Conservation (phyloP, 306 rosid genomes). For the Lotus japonicus region DNA sequence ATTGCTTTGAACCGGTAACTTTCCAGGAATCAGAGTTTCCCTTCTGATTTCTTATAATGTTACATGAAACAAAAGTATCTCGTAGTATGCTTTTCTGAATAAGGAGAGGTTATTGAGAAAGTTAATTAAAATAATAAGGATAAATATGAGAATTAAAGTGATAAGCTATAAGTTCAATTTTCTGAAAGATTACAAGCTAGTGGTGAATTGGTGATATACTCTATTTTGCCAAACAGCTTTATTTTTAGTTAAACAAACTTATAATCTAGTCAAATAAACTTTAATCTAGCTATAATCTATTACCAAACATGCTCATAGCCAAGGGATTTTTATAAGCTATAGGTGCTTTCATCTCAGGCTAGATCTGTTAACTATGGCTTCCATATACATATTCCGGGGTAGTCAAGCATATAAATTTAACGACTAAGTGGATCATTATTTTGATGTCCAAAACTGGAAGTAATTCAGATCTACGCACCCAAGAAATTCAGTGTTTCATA, state of each 20-base stretch:
- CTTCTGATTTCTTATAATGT: not conserved
- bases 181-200: too few species aligned
- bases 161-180: too few species aligned
- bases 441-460: conserved; percentile 8
- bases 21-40: not conserved
- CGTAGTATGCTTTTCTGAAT: too few species aligned
- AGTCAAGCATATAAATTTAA: not conserved
- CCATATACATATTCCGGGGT: not conserved
- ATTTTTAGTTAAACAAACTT: too few species aligned
- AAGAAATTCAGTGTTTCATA: conserved; percentile 7
- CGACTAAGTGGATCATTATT: not conserved
- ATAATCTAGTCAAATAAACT: too few species aligned
- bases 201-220: too few species aligned
- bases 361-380: not conserved
- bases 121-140: too few species aligned
- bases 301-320: not conserved
- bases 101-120: too few species aligned
- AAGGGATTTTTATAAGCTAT: not conserved
- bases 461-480: not conserved
- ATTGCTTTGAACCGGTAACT: not conserved
- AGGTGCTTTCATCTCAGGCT: not conserved
- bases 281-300: too few species aligned
- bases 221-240: too few species aligned
- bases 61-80: too few species aligned
- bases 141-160: too few species aligned